Base-by-base conservation (phyloP, 768 basidiomycete genomes). In the Erythrobasidium yunnanense region DNA sequence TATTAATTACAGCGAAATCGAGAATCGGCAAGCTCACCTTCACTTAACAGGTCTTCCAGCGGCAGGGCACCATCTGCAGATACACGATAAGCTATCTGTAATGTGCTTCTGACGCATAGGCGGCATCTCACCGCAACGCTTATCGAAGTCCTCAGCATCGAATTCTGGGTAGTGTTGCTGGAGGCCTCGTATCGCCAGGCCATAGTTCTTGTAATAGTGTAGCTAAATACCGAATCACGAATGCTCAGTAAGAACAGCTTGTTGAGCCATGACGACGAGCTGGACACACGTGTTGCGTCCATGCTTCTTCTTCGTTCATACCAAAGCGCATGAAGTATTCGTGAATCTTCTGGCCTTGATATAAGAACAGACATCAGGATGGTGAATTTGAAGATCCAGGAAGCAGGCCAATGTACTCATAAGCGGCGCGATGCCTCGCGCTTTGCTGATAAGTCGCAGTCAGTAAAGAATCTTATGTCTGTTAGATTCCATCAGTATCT, bases 281-380 rank as follows among this genome's bases (percentile, higher is more conserved):
- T 18, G 54, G 8, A 38, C 60, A 6, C 4, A 63, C 60, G 52
- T 63, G 60, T 7, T 33, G 13, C 17, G 49, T 49, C 60, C 60
- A 63, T 6, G 60, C 60, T 8, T 63, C 60, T 22, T 18, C 22
- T 27, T 63, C 60, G 4, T 29, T 29, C 20, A 63, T 25, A 5
- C 60, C 60, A 4, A 63, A 18, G n/a, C 60, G 45, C 13, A 63
- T 38, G 25, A 63, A 63, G 47, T 63, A 63, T 32, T 63, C 60
- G 60, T 63, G 60, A 30, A 63, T 63, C 30, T 63, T 63, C 32
- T 63, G 60, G 49, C 60, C 60, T 63, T 18, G 4, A 46, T 42
- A 7, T 18, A 6, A 5, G 27, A 30, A 8, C 30, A 22, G 49
- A 23, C 22, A 51, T 13, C 23, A 25, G 11, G 49, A 7, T 13